phyloP scores from a whole-genome alignment of 306 rosid genomes.

The Inga oerstediana region DNA sequence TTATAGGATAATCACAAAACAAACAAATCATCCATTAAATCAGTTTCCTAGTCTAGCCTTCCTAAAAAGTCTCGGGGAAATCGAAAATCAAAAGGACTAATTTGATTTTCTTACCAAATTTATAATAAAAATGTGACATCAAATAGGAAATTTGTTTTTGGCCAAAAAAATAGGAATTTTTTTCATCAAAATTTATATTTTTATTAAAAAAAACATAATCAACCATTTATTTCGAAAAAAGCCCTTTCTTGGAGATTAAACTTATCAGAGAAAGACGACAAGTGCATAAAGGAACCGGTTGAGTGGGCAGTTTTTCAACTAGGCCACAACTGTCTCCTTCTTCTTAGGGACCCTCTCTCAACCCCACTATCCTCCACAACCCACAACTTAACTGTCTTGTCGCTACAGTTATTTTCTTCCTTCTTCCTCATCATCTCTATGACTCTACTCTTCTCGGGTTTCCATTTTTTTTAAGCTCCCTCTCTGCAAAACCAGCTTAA shows the following conservation, averaged over 20 bases:
- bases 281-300: constrained; percentile 35
- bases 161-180: too few species aligned
- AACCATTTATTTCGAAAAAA: not conserved
- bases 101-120: not conserved
- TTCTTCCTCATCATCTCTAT: not conserved
- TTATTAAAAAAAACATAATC: not conserved
- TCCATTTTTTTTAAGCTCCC: too few species aligned
- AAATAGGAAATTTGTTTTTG: not conserved
- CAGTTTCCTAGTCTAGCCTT: not conserved
- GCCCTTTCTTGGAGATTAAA: not conserved
- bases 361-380: constrained; percentile 45
- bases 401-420: not conserved
- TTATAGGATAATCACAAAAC: not conserved
- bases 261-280: constrained; percentile 27
- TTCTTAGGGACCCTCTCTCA: constrained; percentile 29
- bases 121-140: not conserved
- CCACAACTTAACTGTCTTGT: constrained; percentile 42
- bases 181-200: not conserved
- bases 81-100: not conserved
- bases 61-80: not conserved
- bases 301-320: constrained; percentile 53
- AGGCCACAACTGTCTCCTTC: constrained; percentile 35
- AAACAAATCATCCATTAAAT: not conserved
- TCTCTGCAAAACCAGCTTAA: not conserved
- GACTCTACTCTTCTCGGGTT: not conserved